phyloP scores from a whole-genome alignment of 2,329 filamentous ascomycete genomes.

The Bipolaris sorokiniana region DNA sequence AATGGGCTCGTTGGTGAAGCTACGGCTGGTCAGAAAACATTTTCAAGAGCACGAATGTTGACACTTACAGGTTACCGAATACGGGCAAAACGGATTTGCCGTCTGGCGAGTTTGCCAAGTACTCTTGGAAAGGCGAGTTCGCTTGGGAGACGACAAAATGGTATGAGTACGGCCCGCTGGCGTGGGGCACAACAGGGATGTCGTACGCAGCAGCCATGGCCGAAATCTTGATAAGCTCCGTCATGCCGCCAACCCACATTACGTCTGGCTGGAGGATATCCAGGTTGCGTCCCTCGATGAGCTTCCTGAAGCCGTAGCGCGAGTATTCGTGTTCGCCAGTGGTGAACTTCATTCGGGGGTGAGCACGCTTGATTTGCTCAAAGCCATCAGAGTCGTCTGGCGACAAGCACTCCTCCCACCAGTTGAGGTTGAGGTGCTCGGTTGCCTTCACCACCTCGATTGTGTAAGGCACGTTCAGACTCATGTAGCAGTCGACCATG shows the following conservation, averaged over 20 bases:
- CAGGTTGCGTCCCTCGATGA: conserved; percentile 87
- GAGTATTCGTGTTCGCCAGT: conserved; percentile 97
- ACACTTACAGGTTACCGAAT: conserved; percentile 90
- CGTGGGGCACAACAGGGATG: conserved; percentile 93
- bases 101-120: conserved; percentile 90
- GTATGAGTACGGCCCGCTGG: conserved; percentile 92
- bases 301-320: conserved; percentile 90
- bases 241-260: conserved; percentile 96
- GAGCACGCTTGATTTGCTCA: conserved; percentile 85
- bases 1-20: conserved; percentile 19
- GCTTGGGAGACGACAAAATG: conserved; percentile 94
- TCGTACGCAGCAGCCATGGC: conserved; percentile 92
- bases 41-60: conserved; percentile 40
- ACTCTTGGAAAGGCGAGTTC: conserved; percentile 95
- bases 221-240: conserved; percentile 86
- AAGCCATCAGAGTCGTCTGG: conserved; percentile 94
- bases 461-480: conserved; percentile 87
- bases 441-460: conserved; percentile 88
- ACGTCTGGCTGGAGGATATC: conserved; percentile 96
- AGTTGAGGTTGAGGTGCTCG: conserved; percentile 86
- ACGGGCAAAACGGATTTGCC: conserved; percentile 89
- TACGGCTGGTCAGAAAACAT: not conserved
- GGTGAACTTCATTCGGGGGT: conserved; percentile 90
- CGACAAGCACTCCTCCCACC: conserved; percentile 94
- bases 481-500: conserved; percentile 98